These are phyloP conservation scores for Sorghum bicolor DNA, from an alignment of 176 grass and related monocot genomes.

Conservation along the genomic window DNA sequence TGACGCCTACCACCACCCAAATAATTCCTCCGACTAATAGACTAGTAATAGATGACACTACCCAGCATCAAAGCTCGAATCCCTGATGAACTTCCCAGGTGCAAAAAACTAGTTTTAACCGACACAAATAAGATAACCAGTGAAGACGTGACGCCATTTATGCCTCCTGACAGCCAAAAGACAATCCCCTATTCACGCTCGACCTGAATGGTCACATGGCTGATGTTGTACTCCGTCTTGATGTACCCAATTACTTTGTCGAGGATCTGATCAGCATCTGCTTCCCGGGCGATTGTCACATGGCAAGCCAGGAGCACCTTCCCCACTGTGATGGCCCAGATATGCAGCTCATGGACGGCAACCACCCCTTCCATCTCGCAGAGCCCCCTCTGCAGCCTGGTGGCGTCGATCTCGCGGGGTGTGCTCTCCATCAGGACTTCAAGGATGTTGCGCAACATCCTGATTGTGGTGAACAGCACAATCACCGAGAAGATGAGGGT, in stretches of 20 bases:
- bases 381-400: conserved; percentile 70
- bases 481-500: conserved; percentile 94
- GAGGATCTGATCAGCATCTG: conserved; percentile 73
- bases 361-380: conserved; percentile 74
- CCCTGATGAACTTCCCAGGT: not conserved
- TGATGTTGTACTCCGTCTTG: conserved; percentile 93
- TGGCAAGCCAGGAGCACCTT: conserved; percentile 95
- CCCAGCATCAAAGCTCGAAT: conserved; percentile 22
- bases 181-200: conserved; percentile 53
- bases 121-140: not conserved
- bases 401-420: conserved; percentile 79
- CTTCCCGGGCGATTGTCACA: conserved; percentile 62
- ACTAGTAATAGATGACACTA: conserved; percentile 27
- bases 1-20: not conserved
- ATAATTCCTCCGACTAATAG: conserved; percentile 15
- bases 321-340: conserved; percentile 98
- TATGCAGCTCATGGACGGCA: conserved; percentile 88
- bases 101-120: not conserved
- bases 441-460: conserved; percentile 87
- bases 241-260: conserved; percentile 92
- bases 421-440: conserved; percentile 99
- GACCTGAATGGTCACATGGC: conserved; percentile 97
- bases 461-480: conserved; percentile 78
- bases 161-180: not conserved
- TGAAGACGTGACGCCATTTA: not conserved